Evolutionary conservation across 495 filamentous ascomycete genomes (phyloP).

Genomic region (Penicillium psychrofluorescens): DNA sequence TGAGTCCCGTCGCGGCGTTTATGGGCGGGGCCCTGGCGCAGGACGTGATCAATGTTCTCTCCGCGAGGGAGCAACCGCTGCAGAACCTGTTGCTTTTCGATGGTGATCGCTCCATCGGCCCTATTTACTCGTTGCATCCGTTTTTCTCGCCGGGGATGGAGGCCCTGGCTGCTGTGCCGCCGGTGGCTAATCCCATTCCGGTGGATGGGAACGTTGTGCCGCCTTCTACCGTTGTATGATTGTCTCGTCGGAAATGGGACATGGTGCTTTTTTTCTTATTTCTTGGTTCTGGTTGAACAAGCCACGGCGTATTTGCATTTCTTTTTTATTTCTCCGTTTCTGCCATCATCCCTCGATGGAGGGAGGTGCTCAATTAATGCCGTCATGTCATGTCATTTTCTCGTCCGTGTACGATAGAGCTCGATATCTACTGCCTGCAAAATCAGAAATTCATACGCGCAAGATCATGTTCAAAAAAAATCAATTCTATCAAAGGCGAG

Average conservation of each 20-base stretch:
- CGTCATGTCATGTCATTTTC: background rate
- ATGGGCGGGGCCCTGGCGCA: constrained; percentile 86
- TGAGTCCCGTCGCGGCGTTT: constrained; percentile 83
- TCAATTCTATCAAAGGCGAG: no score
- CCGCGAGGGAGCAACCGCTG: constrained; percentile 81
- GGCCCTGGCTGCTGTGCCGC: constrained; percentile 22
- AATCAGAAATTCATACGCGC: no score
- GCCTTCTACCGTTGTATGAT: constrained; percentile 1
- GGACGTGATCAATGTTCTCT: constrained; percentile 94
- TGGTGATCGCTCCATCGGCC: constrained; percentile 67
- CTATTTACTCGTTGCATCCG: constrained; percentile 77
- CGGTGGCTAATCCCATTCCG: constrained; percentile 24
- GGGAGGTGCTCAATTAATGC: background rate
- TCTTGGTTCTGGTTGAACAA: background rate
- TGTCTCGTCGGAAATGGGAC: background rate
- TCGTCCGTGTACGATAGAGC: background rate
- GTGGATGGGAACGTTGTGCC: constrained; percentile 1
- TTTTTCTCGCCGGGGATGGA: constrained; percentile 41
- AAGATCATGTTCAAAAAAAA: no score
- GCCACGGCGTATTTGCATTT: no score
- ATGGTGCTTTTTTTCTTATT: background rate
- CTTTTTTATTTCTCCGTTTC: no score
- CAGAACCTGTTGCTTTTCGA: constrained; percentile 94
- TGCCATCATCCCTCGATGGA: background rate
- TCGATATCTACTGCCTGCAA: background rate